Evolutionary conservation across 2,329 filamentous ascomycete genomes (phyloP), one percentile per base, ranked within the genome.

Genomic region (Pochonia chlamydosporia): DNA sequence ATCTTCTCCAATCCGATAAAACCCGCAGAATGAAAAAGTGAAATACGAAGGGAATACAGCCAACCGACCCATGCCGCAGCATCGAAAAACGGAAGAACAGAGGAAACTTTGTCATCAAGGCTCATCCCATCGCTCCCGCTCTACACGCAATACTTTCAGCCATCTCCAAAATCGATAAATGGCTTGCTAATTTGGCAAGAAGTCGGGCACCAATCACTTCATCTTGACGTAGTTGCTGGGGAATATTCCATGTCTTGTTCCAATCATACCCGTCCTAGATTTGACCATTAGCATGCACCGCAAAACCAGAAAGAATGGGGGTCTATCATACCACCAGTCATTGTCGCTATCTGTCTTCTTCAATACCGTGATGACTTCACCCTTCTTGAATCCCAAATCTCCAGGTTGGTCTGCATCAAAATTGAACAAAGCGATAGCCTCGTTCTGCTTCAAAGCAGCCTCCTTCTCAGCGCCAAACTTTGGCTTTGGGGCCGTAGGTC

Each of bases 331-430:
- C 82, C 92, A 97, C 92, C 92, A 97, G 65, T 97, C 92, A 48
- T 90, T 91, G 49, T 89, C 87, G 57, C 87, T 96, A 4, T 97
- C 89, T 5, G 92, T 97, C 67, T 87, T 87, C 74, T 99, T 96
- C 48, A 95, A 66, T 49, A 99, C 90, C 1, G 90, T 96, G 55
- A 99, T 96, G 48, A 97, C 68, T 25, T 99, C 93, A 18, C 93
- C 93, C 75, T 99, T 99, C 73, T 95, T 96, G 70, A 99, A 99
- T 0, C 85, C 89, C 48, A 97, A 66, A 64, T 99, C 92, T 4
- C 92, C 92, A 1, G 89, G 83, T 66, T 96, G 91, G 59, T 96
- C 92, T 0, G 90, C 85, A 53, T 97, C 92, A 62, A 99, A 99
- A 2, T 88, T 96, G 68, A 87, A 97, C 52, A 96, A 75, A 3